Evolutionary conservation across 768 basidiomycete genomes (phyloP).

Genomic region (Mycena metata): DNA sequence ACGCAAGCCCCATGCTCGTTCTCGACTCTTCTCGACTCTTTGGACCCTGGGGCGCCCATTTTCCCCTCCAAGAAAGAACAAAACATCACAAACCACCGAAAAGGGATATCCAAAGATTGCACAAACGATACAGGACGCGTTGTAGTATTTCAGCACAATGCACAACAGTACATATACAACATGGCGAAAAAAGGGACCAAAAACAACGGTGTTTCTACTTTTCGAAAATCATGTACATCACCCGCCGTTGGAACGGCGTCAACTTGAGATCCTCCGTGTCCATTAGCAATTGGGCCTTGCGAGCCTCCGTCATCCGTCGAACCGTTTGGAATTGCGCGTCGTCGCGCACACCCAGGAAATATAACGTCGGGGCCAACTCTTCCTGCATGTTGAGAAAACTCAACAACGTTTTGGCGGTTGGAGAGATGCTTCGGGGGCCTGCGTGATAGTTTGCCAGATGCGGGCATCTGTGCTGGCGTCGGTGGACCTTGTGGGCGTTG

Average conservation of each 20-base stretch:
- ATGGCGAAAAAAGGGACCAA: too few relatives aligned
- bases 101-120: too few relatives aligned
- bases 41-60: too few relatives aligned
- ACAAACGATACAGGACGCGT: too few relatives aligned
- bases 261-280: background rate
- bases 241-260: background rate
- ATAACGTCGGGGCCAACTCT: constrained; percentile 5
- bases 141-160: too few relatives aligned
- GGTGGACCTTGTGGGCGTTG: background rate
- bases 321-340: background rate
- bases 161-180: too few relatives aligned
- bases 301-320: background rate
- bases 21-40: too few relatives aligned
- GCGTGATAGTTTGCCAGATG: background rate
- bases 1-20: too few relatives aligned
- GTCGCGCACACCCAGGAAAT: background rate
- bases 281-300: background rate
- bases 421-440: background rate
- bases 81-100: too few relatives aligned
- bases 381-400: constrained; percentile 18
- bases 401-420: background rate
- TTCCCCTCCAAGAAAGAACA: too few relatives aligned
- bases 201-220: background rate
- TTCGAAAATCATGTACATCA: constrained; percentile 10
- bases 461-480: constrained; percentile 8